Evolutionary conservation across 345 rosid genomes (phyloP), one percentile per base, ranked within the genome.

Genomic region (Pistacia atlantica): DNA sequence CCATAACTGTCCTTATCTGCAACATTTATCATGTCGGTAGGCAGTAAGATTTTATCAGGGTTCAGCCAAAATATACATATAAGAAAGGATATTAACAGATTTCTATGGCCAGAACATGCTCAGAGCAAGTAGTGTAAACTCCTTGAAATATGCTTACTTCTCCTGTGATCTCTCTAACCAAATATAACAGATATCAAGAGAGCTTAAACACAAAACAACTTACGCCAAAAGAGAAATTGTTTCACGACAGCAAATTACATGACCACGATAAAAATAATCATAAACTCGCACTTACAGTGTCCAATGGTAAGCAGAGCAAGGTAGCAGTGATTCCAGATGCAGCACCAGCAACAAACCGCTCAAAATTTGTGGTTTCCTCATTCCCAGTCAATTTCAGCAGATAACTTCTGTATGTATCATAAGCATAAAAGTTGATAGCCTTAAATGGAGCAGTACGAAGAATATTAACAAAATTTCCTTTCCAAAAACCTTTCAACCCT

Each of bases 381-480:
- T 89, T 95, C 65, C 90, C 84, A 64, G 96, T 80, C 65, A 84
- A 25, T 78, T 84, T 91, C 78, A 90, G 72, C 80, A 93, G 82
- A 25, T 86, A 90, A 84, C 75, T 87, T 83, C 94, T 87, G 55
- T 95, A 95, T 1, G 90, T 87, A 82, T 95, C 99, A 76, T 91
- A 93, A 28, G 96, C 97, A 81, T 90, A 95, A 81, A 95, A 95
- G 78, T 93, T 95, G 88, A 95, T 87, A 55, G 98, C 88, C 84
- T 95, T 95, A 79, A 95, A 95, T 51, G 98, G 99, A 79, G 99
- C 97, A 3, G 98, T 91, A 66, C 99, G 89, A 25, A 95, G 96
- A 80, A 95, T 92, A 84, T 95, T 95, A 72, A 93, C 83, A 66
- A 91, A 85, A 77, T 95, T 95, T 48, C 99, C 98, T 86, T 93